phyloP scores from a whole-genome alignment of 306 rosid genomes.

The Lagenaria siceraria region DNA sequence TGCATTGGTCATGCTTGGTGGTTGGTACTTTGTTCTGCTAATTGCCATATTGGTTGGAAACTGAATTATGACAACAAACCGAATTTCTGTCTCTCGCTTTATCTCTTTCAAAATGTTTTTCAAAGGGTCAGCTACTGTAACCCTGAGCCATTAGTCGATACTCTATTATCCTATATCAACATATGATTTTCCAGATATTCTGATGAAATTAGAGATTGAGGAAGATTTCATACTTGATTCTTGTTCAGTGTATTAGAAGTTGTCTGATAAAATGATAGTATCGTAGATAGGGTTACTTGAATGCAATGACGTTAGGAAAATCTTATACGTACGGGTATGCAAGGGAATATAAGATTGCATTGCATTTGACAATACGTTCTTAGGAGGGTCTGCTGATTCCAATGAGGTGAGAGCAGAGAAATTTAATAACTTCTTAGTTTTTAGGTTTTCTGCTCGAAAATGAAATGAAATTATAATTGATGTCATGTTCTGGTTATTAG shows the following conservation, averaged over 20 bases:
- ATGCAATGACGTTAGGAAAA: not conserved
- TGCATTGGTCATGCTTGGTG: not conserved
- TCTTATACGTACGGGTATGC: not conserved
- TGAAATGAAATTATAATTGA: not conserved
- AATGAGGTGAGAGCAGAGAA: not conserved
- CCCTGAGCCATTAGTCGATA: not conserved
- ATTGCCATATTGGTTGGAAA: not conserved
- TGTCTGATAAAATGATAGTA: not conserved
- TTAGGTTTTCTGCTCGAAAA: not conserved
- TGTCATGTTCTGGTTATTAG: not conserved
- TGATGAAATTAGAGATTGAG: not conserved
- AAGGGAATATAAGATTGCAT: not conserved
- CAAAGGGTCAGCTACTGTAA: not conserved
- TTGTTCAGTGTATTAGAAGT: not conserved
- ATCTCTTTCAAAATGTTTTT: not conserved
- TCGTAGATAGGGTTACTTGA: not conserved
- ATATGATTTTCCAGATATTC: not conserved
- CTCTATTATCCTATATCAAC: not conserved
- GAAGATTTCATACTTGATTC: not conserved
- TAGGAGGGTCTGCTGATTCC: not conserved
- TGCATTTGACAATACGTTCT: not conserved
- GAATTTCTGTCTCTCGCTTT: not conserved
- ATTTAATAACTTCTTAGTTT: not conserved
- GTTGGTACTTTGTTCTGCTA: not conserved
- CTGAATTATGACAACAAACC: not conserved